These are phyloP conservation scores for Tolypocladium ovalisporum DNA, from an alignment of 2,329 filamentous ascomycete species.

Conservation along the genomic window DNA sequence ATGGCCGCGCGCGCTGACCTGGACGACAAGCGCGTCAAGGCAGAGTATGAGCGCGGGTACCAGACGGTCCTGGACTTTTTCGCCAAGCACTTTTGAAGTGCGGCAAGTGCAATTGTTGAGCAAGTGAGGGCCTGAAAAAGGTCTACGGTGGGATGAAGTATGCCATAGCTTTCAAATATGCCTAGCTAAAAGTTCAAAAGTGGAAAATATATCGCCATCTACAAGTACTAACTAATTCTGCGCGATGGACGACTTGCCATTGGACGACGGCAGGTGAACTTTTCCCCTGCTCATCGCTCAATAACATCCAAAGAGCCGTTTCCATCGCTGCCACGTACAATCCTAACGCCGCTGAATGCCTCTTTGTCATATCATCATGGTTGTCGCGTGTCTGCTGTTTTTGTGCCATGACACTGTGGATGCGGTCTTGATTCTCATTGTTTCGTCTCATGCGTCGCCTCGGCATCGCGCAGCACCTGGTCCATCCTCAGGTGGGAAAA, in stretches of 20 bases:
- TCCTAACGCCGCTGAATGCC: background rate
- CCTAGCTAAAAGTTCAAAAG: background rate
- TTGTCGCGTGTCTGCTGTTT: background rate
- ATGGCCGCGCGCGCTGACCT: constrained; percentile 58
- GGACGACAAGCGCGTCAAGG: constrained; percentile 42
- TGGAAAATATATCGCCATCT: background rate
- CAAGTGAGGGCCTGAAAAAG: background rate
- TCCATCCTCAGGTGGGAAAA: constrained; percentile 22
- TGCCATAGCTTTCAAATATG: background rate
- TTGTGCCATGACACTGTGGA: background rate
- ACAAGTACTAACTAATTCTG: background rate
- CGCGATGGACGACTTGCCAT: no score
- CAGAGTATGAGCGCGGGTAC: constrained; percentile 53
- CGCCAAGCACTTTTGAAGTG: constrained; percentile 32
- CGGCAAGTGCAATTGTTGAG: no score
- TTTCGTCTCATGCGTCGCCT: constrained; percentile 11
- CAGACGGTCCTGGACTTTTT: constrained; percentile 49
- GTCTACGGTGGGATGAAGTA: background rate
- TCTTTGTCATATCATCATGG: background rate
- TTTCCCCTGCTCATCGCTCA: background rate
- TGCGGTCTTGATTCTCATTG: background rate
- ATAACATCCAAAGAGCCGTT: background rate
- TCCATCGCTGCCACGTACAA: background rate
- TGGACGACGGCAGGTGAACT: background rate
- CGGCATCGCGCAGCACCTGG: constrained; percentile 32